Conservation (phyloP, 1,284 basidiomycete species). For the Coniophora puteana region DNA sequence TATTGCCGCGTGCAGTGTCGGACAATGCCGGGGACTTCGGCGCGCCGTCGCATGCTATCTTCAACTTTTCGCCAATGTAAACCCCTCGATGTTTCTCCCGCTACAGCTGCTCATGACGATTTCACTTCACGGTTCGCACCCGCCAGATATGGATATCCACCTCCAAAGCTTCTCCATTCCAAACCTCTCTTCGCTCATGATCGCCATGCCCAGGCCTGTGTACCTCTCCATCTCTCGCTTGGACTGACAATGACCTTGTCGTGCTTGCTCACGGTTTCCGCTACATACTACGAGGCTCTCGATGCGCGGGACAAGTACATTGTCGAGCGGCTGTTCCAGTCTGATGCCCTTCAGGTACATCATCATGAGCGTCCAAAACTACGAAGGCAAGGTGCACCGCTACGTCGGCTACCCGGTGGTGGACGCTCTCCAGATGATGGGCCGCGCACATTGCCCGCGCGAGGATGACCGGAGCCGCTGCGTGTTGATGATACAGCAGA, state of each 20-base stretch:
- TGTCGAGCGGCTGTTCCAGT: conserved; percentile 90
- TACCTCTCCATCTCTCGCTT: conserved; percentile 88
- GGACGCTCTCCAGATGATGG: conserved; percentile 99
- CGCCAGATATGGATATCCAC: conserved; percentile 96
- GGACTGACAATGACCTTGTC: conserved; percentile 79
- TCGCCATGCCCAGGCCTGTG: conserved; percentile 98
- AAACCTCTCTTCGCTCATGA: conserved; percentile 98
- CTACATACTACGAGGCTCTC: conserved; percentile 94
- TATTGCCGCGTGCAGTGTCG: conserved; percentile 88
- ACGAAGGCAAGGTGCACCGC: conserved; percentile 94
- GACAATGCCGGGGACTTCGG: conserved; percentile 99
- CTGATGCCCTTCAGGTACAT: conserved; percentile 94
- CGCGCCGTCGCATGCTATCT: conserved; percentile 87
- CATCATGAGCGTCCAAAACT: conserved; percentile 97
- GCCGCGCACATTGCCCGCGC: conserved; percentile 85
- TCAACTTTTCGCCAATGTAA: conserved; percentile 94
- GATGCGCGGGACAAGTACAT: conserved; percentile 90
- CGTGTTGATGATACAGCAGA: conserved; percentile 96
- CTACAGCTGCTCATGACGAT: conserved; percentile 7
- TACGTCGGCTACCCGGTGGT: conserved; percentile 98
- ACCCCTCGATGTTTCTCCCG: conserved; percentile 12
- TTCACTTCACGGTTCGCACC: conserved; percentile 67
- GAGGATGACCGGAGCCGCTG: conserved; percentile 89
- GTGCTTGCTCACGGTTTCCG: conserved; percentile 89
- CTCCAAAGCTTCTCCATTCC: conserved; percentile 94